Base-by-base conservation (phyloP, 2,329 filamentous ascomycete genomes). In the Neospermospora avenae region DNA sequence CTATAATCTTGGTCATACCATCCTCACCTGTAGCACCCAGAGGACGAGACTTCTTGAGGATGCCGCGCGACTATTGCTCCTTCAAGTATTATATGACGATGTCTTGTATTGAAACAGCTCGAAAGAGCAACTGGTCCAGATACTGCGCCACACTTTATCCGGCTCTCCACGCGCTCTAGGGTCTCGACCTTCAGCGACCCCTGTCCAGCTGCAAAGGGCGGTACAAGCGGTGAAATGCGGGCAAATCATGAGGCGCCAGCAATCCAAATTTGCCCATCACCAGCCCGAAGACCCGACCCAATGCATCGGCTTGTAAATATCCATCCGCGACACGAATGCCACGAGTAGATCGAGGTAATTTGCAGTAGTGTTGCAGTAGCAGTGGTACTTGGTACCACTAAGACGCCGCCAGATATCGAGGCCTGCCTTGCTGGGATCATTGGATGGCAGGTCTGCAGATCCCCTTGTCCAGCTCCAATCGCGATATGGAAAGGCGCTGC, bases 181-280 rank as follows among this genome's bases (percentile, higher is more conserved):
- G 16, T 39, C n/a, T 42, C 16, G 39, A 3, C 39, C 39, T 18
- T 20, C 39, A 42, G 5, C n/a, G n/a, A 51, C 48, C 48, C 48
- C 13, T 51, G 48, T 51, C 48, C 48, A 51, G 48, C 48, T 51
- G 28, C 18, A 37, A 18, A 22, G 48, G 5, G 28, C 48, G 28
- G 48, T 51, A 35, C 48, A 28, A 51, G 48, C 48, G 48, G 48
- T 51, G 42, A 61, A 48, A 59, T 60, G 60, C 60, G 52, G 51
- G 59, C 64, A 56, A 67, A 67, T 67, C 55, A 63, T 34, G 59
- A 63, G 59, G 59, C 63, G 63, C 65, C 65, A 67, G 58, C 65
- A 60, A 31, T 48, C 42, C 37, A 41, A 39, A 46, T 34, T 56
- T 24, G 35, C 45, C 22, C 44, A 54, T 24, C 37, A 44, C 14